These are phyloP conservation scores for Bolboschoenus planiculmis DNA, from an alignment of 176 grass and related monocot species.

Conservation along the genomic window DNA sequence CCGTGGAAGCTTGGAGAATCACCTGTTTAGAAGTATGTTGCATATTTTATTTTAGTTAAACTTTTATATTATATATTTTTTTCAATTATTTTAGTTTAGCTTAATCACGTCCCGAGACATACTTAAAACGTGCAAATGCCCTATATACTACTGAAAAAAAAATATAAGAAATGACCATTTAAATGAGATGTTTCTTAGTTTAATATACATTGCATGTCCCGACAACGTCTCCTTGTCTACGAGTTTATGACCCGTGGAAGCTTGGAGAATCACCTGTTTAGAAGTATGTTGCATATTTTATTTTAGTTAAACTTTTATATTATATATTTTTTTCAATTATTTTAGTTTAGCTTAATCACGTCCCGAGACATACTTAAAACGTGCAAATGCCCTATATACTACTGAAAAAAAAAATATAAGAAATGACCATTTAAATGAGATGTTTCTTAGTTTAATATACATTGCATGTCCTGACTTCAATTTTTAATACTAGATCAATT, in stretches of 20 bases:
- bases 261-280: constrained; percentile 89
- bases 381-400: background rate
- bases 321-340: background rate
- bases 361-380: background rate
- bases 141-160: background rate
- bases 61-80: background rate
- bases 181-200: background rate
- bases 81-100: background rate
- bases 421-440: background rate
- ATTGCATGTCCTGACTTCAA: background rate
- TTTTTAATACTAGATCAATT: constrained; percentile 17
- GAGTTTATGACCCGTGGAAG: constrained; percentile 83
- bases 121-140: background rate
- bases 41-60: background rate
- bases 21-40: constrained; percentile 69
- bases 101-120: background rate
- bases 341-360: background rate
- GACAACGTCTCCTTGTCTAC: constrained; percentile 63
- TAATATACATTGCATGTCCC: background rate
- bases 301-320: background rate
- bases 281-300: constrained; percentile 33
- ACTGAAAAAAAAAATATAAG: constrained; percentile 9
- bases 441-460: background rate
- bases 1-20: constrained; percentile 80
- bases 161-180: constrained; percentile 9